Conservation (phyloP, 345 rosid genomes). For the Brassica napus region DNA sequence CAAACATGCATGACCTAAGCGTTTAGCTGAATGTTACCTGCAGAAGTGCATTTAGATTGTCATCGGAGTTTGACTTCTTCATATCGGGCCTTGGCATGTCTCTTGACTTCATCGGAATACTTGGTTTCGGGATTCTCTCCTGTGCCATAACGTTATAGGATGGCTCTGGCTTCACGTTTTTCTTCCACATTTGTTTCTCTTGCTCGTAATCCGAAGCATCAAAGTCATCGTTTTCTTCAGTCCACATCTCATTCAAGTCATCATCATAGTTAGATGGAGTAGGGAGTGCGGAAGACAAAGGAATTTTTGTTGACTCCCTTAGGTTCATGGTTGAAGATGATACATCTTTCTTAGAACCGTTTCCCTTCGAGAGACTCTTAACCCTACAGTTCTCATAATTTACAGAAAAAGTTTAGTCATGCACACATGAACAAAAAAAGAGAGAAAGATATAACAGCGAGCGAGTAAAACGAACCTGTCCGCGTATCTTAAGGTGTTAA, state of each 20-base stretch:
- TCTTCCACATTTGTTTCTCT: conserved; percentile 71
- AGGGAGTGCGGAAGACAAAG: conserved; percentile 65
- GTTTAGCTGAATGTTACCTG: conserved; percentile 49
- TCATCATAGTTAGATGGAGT: conserved; percentile 64
- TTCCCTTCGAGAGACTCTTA: conserved; percentile 96
- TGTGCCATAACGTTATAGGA: conserved; percentile 45
- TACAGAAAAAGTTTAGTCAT: not conserved
- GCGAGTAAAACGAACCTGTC: conserved; percentile 63
- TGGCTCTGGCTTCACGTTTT: conserved; percentile 62
- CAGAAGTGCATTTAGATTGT: conserved; percentile 72
- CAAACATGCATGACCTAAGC: not conserved
- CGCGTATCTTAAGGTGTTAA: conserved; percentile 97
- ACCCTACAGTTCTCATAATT: conserved; percentile 56
- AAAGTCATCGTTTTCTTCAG: conserved; percentile 75
- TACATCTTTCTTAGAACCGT: conserved; percentile 75
- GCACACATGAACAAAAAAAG: conserved; percentile 3
- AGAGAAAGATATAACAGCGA: not conserved
- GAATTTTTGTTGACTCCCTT: conserved; percentile 70
- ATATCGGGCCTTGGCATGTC: conserved; percentile 53
- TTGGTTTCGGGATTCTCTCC: conserved; percentile 60
- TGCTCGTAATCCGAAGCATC: conserved; percentile 74
- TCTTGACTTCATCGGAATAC: conserved; percentile 45
- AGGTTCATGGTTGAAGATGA: conserved; percentile 67
- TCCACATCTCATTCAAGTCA: conserved; percentile 71
- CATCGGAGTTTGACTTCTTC: conserved; percentile 61